Conservation (phyloP, 2,329 filamentous ascomycete species). For the Trichocomaceae sp. region DNA sequence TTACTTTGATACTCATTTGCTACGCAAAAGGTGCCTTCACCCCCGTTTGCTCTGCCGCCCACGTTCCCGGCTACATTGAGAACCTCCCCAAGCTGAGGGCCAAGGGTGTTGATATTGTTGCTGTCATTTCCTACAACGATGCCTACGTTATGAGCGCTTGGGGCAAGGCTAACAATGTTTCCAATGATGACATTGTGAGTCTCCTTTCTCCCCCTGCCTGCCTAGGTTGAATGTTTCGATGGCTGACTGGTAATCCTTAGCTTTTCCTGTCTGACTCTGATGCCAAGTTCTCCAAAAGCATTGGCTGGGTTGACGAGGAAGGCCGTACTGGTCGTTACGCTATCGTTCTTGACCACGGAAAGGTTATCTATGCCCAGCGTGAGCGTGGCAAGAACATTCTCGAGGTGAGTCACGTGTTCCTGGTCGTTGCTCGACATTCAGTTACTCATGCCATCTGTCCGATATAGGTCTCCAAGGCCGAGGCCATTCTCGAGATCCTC, state of each 20-base stretch:
- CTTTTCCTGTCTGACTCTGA: conserved; percentile 72
- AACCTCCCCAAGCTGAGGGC: conserved; percentile 63
- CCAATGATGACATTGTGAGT: conserved; percentile 60
- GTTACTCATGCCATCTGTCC: background rate
- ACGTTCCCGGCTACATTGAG: conserved; percentile 73
- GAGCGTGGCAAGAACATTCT: conserved; percentile 48
- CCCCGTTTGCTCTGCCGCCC: conserved; percentile 73
- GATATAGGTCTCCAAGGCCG: conserved; percentile 33
- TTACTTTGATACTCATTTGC: background rate
- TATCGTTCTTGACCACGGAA: conserved; percentile 75
- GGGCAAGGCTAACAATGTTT: conserved; percentile 79
- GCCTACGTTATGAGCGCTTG: conserved; percentile 81
- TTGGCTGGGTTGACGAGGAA: conserved; percentile 67
- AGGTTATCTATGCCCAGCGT: conserved; percentile 71
- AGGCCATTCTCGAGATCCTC: conserved; percentile 33
- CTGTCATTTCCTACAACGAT: conserved; percentile 80
- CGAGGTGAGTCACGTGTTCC: conserved; percentile 28
- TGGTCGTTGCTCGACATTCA: background rate
- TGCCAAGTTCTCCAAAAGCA: conserved; percentile 66
- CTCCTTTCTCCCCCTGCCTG: background rate
- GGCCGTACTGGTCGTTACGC: conserved; percentile 74
- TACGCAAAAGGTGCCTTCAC: conserved; percentile 64
- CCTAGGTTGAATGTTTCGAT: background rate
- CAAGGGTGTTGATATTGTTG: conserved; percentile 77
- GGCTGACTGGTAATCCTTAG: conserved; percentile 27